Base-by-base conservation (phyloP, 2,329 filamentous ascomycete species). In the Pyricularia grisea region DNA sequence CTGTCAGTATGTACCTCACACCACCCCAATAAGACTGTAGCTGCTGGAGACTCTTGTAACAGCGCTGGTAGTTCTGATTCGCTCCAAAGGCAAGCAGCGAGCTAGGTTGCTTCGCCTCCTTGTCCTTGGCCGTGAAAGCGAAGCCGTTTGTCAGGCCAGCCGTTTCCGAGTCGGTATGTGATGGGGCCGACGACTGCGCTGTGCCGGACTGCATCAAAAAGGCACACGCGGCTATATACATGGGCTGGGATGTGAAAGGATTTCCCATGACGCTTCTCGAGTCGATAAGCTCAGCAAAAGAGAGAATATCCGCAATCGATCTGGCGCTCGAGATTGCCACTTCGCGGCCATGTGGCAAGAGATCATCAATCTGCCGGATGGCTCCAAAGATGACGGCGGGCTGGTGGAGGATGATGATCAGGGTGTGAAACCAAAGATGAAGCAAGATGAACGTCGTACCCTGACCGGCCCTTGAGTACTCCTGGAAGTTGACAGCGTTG, bases 161-260 rank as follows among this genome's bases (percentile, higher is more conserved):
- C 67, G 20, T 65, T 63, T 10, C 68, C 1, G 80, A 76, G 50
- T 88, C 87, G 68, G 88, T 83, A 0, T 90, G 92, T 31, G 89
- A 77, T 25, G 88, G 83, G 70, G 89, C 87, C 0, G 90, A 90
- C 27, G 90, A 89, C 5, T 55, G 33, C 71, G 88, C 89, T 17
- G 90, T 86, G 3, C 88, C 89, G 4, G 91, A 92, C 76, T 97
- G 93, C 80, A 93, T 92, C 20, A 97, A 81, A 73, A 97, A 97
- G 0, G 93, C 93, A 75, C 92, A 96, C 0, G 92, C 93, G 0
- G 93, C 93, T 70, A 97, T 94, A 74, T 96, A 97, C 75, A 96
- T 96, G 0, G 93, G 93, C 77, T 97, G 93, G 66, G 91, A 93
- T 0, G 92, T 95, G 72, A 97, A 97, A 0, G 93, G 93, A 70